A percentile compares a stretch with the other conserved stretches of the same genome.
Conservation (phyloP, 2,329 filamentous ascomycete genomes). For the Fusarium sp. region DNA sequence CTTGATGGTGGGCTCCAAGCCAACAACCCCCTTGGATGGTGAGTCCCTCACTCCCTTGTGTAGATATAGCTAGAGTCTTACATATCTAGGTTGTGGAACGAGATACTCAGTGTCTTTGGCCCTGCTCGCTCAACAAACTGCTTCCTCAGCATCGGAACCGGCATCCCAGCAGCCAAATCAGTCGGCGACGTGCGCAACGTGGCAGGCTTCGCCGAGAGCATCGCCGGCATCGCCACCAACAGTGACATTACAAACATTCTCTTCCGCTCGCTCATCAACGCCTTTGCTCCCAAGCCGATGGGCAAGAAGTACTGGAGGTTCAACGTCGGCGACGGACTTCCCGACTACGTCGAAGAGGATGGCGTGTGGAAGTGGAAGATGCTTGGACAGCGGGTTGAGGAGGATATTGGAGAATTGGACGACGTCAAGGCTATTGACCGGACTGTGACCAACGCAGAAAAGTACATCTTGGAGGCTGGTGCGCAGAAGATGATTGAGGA, state of each 20-base stretch:
- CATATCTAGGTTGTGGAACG: conserved; percentile 21
- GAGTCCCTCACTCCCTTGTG: background rate
- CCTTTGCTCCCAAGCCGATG: conserved; percentile 14
- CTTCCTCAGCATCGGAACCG: conserved; percentile 28
- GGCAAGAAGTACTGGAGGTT: conserved; percentile 26
- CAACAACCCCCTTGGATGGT: background rate
- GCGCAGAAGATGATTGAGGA: background rate
- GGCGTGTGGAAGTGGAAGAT: background rate
- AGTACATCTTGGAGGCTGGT: background rate
- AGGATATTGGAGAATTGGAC: background rate
- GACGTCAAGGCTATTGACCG: background rate
- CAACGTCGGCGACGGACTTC: conserved; percentile 12
- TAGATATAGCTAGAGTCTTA: background rate
- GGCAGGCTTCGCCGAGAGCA: background rate
- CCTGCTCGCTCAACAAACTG: conserved; percentile 18
- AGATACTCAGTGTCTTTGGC: conserved; percentile 15
- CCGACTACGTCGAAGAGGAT: conserved; percentile 17
- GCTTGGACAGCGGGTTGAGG: background rate
- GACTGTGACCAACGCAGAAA: background rate
- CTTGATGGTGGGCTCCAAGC: conserved; percentile 18
- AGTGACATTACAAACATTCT: conserved; percentile 21
- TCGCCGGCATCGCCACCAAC: conserved; percentile 17
- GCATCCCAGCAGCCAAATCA: conserved; percentile 5
- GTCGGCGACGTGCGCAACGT: background rate
- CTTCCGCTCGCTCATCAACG: conserved; percentile 20